Evolutionary conservation across 2,329 filamentous ascomycete species (phyloP), one percentile per base, ranked within the genome.

Genomic region (Boeremia exigua): DNA sequence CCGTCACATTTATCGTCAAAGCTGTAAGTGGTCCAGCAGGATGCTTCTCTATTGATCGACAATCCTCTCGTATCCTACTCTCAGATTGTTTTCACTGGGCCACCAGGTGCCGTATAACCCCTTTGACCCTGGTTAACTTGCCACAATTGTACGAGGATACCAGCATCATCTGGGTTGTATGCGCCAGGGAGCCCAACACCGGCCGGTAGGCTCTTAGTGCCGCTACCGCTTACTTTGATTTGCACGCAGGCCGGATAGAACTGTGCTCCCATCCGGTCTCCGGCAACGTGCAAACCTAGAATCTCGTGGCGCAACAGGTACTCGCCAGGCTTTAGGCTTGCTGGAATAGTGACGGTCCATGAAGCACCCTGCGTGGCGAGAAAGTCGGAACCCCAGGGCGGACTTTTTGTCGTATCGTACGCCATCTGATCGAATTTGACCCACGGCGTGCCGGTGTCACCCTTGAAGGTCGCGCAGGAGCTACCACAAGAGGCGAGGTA

Each of bases 341-440:
- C 55, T 9, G 73, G 73, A 30, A 75, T 68, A 5, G 66, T 73
- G 6, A 73, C 69, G 2, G 60, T 65, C 65, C 74, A 70, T 44
- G 69, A 67, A 39, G 71, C 66, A n/a, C 69, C 69, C n/a, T 75
- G 66, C 32, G 67, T 67, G 14, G 69, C 68, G 1, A 77, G 66
- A 7, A 69, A 64, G 43, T 76, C 69, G 5, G 73, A 75, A 8
- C 70, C 75, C 75, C 75, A 77, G 0, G 70, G 48, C 9, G 48
- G 48, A 7, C 32, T 44, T 27, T 45, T 44, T 63, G 71, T 71
- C 10, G 48, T 57, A 30, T 65, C 61, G 61, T 75, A 76, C 3
- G 61, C 66, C 33, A 74, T 65, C 40, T 76, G 71, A 10, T 76
- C 71, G 39, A 77, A 75, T 60, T 77, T 77, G 52, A 76, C 71